Evolutionary conservation across 495 filamentous ascomycete species (phyloP), one percentile per base, ranked within the genome.

Genomic region (Gamarada debralockiae): DNA sequence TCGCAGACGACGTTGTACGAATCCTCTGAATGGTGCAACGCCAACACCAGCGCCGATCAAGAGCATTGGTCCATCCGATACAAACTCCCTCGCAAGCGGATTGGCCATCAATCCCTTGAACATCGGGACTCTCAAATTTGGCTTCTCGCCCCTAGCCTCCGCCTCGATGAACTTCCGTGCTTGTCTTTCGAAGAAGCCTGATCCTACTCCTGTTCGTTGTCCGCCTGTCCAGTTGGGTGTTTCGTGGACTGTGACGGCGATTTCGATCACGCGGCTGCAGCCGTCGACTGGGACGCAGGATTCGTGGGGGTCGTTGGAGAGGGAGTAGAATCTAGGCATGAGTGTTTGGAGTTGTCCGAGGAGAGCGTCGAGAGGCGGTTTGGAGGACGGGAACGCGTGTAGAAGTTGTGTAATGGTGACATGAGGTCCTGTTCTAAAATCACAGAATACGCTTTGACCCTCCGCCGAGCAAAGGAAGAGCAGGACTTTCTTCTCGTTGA

Each of bases 31-130:
- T 1, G 93, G 93, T 17, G 93, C 93, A 67, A 98, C 89, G 52
- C 93, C 93, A 18, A 98, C 93, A 34, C 93, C 93, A 5, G 93
- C 95, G 36, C 93, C 93, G 67, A 98, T 95, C 21, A 98, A 77
- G 24, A 98, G 81, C 93, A 98, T 98, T 9, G 93, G 93, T 0
- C 93, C 93, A 65, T 97, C 92, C 7, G 86, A 81, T 5, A 84
- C 81, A 62, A 97, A 98, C 63, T 95, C 82, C 62, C 81, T 86
- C 15, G 92, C 92, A 5, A 98, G 77, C 0, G 93, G 93, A 67
- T 98, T 98, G 41, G 90, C 83, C 93, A 98, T 98, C n/a, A 98
- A 75, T 2, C 93, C 93, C 60, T 95, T 89, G 79, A 98, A 98
- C 87, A 98, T 96, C 49, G 95, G 95, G 20, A 96, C 70, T 47